Evolutionary conservation across 495 filamentous ascomycete genomes (phyloP), one percentile per base, ranked within the genome.

Genomic region (Aspergillus ellipticus): DNA sequence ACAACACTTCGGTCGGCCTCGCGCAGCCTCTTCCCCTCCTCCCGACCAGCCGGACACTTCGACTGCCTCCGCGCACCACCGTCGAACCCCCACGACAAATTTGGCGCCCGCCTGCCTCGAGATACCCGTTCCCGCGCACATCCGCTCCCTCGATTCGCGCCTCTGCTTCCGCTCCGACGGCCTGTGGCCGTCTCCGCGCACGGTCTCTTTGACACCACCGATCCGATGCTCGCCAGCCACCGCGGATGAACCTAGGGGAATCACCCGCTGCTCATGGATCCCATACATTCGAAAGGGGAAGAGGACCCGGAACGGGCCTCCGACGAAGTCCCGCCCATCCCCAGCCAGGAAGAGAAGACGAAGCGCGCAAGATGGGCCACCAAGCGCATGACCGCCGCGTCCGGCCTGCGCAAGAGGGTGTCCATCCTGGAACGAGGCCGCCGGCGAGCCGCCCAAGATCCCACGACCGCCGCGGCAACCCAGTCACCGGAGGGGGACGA

Each of bases 331-430:
- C 45, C 45, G 1, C 45, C 45, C 7, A 13, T 48, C 45, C 45
- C 45, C 24, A 29, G 10, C 4, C 5, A 13, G 0, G 22, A 48
- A 7, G 45, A 15, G 31, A 78, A 78, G 8, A 78, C 77, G 24
- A 86, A 87, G 72, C 76, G 89, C 65, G 83, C 89, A 59, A 77
- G 93, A 84, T 97, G 92, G 93, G 93, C 93, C 46, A 97, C 93
- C 31, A 90, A 90, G 59, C 86, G 89, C 61, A 78, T 85, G 59
- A 85, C 80, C 53, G 85, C 88, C 54, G 75, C 82, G 66, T 85
- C 83, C 66, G 88, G 84, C 24, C 69, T 82, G 59, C 73, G 79
- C 62, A 97, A 96, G 75, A 85, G 93, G 51, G 77, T 86, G 42
- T 92, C 88, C 53, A 85, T 97, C 59, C 85, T 88, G 61, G 80